phyloP scores from a whole-genome alignment of 2,329 filamentous ascomycete species.

The Cucurbitaria berberidis region DNA sequence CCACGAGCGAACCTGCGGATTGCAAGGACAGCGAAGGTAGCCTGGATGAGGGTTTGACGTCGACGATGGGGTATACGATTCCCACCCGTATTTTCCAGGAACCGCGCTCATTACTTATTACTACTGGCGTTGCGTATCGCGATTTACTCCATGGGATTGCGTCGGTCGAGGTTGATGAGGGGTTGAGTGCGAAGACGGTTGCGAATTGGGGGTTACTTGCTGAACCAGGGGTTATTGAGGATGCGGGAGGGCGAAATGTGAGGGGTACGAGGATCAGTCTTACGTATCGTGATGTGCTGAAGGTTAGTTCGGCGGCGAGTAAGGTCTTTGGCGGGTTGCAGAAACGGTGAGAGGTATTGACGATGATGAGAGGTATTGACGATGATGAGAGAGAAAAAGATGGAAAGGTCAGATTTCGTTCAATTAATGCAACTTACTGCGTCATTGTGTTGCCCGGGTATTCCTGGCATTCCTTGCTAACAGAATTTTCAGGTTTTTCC shows the following conservation, averaged over 20 bases:
- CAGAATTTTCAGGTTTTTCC: too few relatives aligned
- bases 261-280: conserved; percentile 72
- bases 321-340: conserved; percentile 37
- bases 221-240: conserved; percentile 49
- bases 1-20: conserved; percentile 22
- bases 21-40: not conserved
- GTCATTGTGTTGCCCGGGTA: too few relatives aligned
- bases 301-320: conserved; percentile 40
- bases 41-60: not conserved
- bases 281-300: conserved; percentile 84
- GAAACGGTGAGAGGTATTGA: conserved; percentile 2
- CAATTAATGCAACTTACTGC: too few relatives aligned
- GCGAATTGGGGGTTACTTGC: conserved; percentile 75
- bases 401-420: too few relatives aligned
- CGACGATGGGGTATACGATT: conserved; percentile 14
- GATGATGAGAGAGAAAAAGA: too few relatives aligned
- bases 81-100: conserved; percentile 75
- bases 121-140: conserved; percentile 70
- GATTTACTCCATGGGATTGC: conserved; percentile 78
- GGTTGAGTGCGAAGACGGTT: conserved; percentile 63
- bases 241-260: conserved; percentile 60
- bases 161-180: conserved; percentile 67
- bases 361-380: too few relatives aligned
- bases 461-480: too few relatives aligned
- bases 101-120: conserved; percentile 78